These are phyloP conservation scores for Moniliella sp. DNA, from an alignment of 1,284 basidiomycete genomes.

Conservation along the genomic window DNA sequence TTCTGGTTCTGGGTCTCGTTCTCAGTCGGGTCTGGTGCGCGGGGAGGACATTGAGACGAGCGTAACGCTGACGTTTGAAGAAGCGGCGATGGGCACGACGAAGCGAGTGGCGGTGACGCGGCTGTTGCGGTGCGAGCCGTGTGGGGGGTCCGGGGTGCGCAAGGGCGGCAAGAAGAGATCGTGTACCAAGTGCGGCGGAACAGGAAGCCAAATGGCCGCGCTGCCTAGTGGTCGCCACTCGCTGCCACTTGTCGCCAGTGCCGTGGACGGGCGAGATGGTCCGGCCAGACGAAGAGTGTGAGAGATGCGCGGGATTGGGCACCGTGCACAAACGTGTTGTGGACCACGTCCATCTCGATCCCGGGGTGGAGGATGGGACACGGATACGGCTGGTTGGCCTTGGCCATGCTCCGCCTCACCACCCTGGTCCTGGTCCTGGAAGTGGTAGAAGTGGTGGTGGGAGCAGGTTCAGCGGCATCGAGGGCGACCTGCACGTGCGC, in stretches of 20 bases:
- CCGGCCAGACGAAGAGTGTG: conserved; percentile 58
- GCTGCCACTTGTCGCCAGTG: conserved; percentile 70
- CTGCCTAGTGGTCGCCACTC: conserved; percentile 85
- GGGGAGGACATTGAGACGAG: conserved; percentile 68
- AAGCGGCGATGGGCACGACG: conserved; percentile 73
- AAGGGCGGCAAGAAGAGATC: conserved; percentile 59
- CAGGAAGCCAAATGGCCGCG: conserved; percentile 70
- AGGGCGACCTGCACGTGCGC: conserved; percentile 71
- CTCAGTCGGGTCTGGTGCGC: too few species aligned
- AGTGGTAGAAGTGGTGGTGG: too few species aligned
- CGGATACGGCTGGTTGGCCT: conserved; percentile 59
- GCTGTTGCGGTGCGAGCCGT: conserved; percentile 55
- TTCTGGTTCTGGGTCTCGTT: too few species aligned
- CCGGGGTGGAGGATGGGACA: conserved; percentile 91
- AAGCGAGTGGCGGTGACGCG: conserved; percentile 58
- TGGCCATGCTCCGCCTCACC: conserved; percentile 62
- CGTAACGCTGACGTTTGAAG: conserved; percentile 56
- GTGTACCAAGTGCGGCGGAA: conserved; percentile 63
- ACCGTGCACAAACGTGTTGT: conserved; percentile 60
- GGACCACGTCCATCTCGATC: conserved; percentile 54
- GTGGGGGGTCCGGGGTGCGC: conserved; percentile 68
- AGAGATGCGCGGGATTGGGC: conserved; percentile 62
- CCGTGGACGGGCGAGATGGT: conserved; percentile 60
- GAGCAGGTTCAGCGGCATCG: too few species aligned
- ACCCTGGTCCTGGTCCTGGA: conserved; percentile 44